Evolutionary conservation across 1,284 basidiomycete species (phyloP), one percentile per base, ranked within the genome.

Genomic region (Mycosarcoma mackinlayi): DNA sequence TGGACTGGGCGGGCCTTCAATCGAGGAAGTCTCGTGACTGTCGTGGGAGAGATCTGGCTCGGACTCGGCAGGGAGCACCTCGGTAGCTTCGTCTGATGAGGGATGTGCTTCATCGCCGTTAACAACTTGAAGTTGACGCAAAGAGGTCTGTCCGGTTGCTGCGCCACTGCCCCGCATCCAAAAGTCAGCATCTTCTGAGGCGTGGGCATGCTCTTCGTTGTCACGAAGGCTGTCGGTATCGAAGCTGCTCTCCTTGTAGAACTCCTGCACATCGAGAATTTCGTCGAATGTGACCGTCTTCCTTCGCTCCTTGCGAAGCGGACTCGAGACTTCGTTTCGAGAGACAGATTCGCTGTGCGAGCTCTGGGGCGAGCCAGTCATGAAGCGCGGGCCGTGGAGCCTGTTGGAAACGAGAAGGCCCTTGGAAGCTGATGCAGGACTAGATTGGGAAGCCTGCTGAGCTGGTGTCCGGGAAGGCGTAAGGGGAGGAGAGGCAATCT

Each of bases 261-360:
- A 79, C 82, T 95, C 93, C 58, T 94, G 85, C 24, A 96, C 92
- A 72, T 95, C 92, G 69, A 92, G 92, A 8, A 89, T 87, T 72
- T 91, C 89, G 82, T 92, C 88, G 73, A 93, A 96, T 0, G 90
- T 92, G 44, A 96, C 94, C 0, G 90, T 94, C 59, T 79, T 79
- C n/a, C 78, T 55, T 16, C 78, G 56, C 39, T 77, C 75, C 9
- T 35, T 42, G 34, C 66, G 53, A 10, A 42, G 23, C 9, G 60
- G 45, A 16, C 55, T 52, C 5, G 52, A 40, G 3, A 48, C 10
- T 4, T 54, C 45, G 23, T 38, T 27, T 3, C 49, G 33, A 14
- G 35, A 13, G 3, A 37, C 50, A 3, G 23, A 23, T 4, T 60
- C 37, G 18, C 16, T n/a, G 6, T 33, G 25, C 21, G 55, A 51